phyloP scores from a whole-genome alignment of 352 stramenopile genomes.

The Peronospora farinosa region DNA sequence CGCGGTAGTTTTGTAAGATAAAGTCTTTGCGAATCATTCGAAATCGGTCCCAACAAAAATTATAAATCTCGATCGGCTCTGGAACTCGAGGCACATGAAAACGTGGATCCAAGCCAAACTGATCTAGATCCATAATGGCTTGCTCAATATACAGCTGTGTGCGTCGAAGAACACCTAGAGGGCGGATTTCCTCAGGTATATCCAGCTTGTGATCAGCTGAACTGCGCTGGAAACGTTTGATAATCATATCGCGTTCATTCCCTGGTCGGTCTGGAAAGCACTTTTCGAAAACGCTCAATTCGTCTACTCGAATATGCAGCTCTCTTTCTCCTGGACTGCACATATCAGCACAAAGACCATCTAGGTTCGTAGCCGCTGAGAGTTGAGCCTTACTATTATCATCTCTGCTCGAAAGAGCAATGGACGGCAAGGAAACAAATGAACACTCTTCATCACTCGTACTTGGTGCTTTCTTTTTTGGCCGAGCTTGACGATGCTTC shows the following conservation, averaged over 20 bases:
- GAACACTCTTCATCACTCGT: slow-evolving; percentile 19
- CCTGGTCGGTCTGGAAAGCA: slow-evolving; percentile 56
- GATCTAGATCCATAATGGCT: slow-evolving; percentile 79
- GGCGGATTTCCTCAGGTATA: slow-evolving; percentile 74
- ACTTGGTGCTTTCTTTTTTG: slow-evolving; percentile 26
- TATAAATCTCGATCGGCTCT: slow-evolving; percentile 89
- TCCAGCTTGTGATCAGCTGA: slow-evolving; percentile 83
- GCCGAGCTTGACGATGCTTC: slow-evolving; percentile 20
- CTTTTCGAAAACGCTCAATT: slow-evolving; percentile 85
- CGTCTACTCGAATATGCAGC: slow-evolving; percentile 79
- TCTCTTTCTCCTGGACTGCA: slow-evolving; percentile 76
- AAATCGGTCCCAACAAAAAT: slow-evolving; percentile 95
- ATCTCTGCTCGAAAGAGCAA: slow-evolving; percentile 3
- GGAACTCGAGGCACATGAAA: slow-evolving; percentile 63
- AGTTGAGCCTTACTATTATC: slow-evolving; percentile 49
- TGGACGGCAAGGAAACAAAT: slow-evolving; percentile 4
- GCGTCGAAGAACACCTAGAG: slow-evolving; percentile 62
- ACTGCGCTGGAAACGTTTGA: slow-evolving; percentile 85
- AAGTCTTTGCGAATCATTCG: slow-evolving; percentile 96
- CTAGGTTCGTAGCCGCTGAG: slow-evolving; percentile 53
- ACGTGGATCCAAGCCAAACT: slow-evolving; percentile 51
- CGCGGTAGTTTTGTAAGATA: slow-evolving; percentile 94
- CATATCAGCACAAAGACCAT: slow-evolving; percentile 81
- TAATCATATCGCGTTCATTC: slow-evolving; percentile 59
- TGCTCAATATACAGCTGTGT: slow-evolving; percentile 85